phyloP scores from a whole-genome alignment of 306 rosid species.

The Pterocarpus macrocarpus region DNA sequence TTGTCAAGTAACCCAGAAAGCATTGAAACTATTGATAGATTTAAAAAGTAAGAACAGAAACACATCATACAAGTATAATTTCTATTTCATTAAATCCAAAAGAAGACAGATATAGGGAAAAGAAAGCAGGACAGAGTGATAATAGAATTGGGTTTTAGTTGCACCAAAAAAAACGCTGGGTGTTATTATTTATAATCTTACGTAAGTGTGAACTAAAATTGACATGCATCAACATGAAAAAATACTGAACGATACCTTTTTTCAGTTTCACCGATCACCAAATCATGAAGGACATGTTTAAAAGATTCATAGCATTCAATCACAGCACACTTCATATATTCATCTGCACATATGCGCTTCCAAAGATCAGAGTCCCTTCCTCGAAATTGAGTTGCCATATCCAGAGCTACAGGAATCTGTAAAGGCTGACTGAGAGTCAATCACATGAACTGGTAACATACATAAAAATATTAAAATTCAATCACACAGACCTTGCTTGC shows the following conservation, averaged over 20 bases:
- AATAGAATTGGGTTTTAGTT: slow-evolving; percentile 8
- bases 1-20: slow-evolving; percentile 25
- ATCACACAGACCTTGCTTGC: slow-evolving; percentile 81
- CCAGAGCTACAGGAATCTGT: slow-evolving; percentile 95
- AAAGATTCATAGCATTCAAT: slow-evolving; percentile 93
- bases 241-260: slow-evolving; percentile 67
- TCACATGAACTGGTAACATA: slow-evolving; percentile 37
- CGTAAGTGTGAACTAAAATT: slow-evolving; percentile 37
- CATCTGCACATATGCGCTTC: slow-evolving; percentile 95
- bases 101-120: slow-evolving; percentile 30
- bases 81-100: slow-evolving; percentile 7
- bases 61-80: not conserved
- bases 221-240: slow-evolving; percentile 3
- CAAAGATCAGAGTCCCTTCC: slow-evolving; percentile 90
- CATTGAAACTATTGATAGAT: slow-evolving; percentile 28
- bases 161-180: not conserved
- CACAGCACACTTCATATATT: slow-evolving; percentile 96
- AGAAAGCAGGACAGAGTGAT: slow-evolving; percentile 5
- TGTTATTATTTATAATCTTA: slow-evolving; percentile 34
- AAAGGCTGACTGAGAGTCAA: slow-evolving; percentile 56
- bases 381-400: slow-evolving; percentile 93
- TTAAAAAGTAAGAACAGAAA: not conserved
- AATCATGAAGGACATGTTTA: slow-evolving; percentile 72
- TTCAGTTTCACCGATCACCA: slow-evolving; percentile 88
- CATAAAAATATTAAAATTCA: slow-evolving; percentile 40